These are phyloP conservation scores for Lactifluus rugatus DNA, from an alignment of 768 basidiomycete species.

Conservation along the genomic window DNA sequence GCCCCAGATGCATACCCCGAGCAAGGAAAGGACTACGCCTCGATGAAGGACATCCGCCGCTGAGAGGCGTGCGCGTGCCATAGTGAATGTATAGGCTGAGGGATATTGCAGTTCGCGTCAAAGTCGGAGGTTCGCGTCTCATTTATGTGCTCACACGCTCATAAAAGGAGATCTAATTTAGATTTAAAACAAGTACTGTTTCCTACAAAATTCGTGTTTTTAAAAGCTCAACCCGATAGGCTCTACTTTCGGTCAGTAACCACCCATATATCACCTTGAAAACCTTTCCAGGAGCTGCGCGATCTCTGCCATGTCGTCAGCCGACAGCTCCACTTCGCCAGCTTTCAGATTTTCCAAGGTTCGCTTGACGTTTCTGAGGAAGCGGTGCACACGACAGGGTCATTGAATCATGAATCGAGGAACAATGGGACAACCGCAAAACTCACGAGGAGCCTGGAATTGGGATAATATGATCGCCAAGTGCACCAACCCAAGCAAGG, in stretches of 20 bases:
- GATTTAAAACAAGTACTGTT: no score
- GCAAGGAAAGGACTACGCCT: conserved; percentile 10
- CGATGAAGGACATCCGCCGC: conserved; percentile 11
- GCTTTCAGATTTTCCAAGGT: conserved; percentile 35
- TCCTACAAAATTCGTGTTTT: no score
- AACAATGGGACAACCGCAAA: not conserved
- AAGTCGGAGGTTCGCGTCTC: no score
- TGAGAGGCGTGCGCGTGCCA: conserved; percentile 12
- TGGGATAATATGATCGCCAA: conserved; percentile 34
- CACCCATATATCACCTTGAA: conserved; percentile 29
- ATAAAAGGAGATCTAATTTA: no score
- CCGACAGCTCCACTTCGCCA: conserved; percentile 28
- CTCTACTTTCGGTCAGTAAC: conserved; percentile 18
- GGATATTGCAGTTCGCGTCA: no score
- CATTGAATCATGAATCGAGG: not conserved
- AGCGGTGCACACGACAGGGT: not conserved
- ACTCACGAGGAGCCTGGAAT: conserved; percentile 38
- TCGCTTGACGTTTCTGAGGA: conserved; percentile 30
- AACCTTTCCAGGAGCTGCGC: conserved; percentile 28
- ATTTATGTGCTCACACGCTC: no score
- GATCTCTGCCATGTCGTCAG: conserved; percentile 32
- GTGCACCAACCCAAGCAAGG: conserved; percentile 32
- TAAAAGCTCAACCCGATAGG: conserved; percentile 23
- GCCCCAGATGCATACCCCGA: conserved; percentile 15
- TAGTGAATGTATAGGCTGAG: not conserved